A percentile compares a stretch with the other conserved stretches of the same genome.
phyloP scores from a whole-genome alignment of 768 basidiomycete genomes.

The Pleurotus tuber-regium region DNA sequence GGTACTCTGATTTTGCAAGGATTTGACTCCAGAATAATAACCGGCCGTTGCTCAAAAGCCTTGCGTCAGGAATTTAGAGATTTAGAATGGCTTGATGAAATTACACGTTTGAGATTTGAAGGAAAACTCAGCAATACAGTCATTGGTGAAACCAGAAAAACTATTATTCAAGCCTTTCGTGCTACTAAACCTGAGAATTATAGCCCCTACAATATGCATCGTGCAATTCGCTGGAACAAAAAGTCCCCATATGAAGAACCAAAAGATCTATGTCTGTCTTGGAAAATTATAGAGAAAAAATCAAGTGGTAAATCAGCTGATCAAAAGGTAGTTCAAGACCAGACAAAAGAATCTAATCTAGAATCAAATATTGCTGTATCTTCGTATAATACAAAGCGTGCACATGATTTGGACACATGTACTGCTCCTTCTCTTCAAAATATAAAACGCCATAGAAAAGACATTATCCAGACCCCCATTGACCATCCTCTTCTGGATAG shows the following conservation, averaged over 20 bases:
- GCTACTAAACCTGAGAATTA: neutral
- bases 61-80: neutral
- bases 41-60: neutral
- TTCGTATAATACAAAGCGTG: too few species aligned
- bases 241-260: neutral
- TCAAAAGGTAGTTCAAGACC: neutral
- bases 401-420: too few species aligned
- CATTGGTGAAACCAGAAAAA: neutral
- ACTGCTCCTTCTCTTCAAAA: too few species aligned
- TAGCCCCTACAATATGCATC: neutral
- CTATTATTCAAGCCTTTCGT: neutral
- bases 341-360: neutral
- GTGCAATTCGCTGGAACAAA: neutral
- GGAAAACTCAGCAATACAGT: neutral
- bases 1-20: neutral
- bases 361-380: too few species aligned
- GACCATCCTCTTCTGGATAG: too few species aligned
- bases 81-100: neutral
- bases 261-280: neutral
- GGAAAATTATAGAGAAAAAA: conserved; percentile 2
- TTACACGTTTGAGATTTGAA: neutral
- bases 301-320: neutral
- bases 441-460: too few species aligned
- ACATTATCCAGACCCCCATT: too few species aligned
- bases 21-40: neutral